phyloP scores from a whole-genome alignment of 768 basidiomycete genomes.

The Lentinus tigrinus region DNA sequence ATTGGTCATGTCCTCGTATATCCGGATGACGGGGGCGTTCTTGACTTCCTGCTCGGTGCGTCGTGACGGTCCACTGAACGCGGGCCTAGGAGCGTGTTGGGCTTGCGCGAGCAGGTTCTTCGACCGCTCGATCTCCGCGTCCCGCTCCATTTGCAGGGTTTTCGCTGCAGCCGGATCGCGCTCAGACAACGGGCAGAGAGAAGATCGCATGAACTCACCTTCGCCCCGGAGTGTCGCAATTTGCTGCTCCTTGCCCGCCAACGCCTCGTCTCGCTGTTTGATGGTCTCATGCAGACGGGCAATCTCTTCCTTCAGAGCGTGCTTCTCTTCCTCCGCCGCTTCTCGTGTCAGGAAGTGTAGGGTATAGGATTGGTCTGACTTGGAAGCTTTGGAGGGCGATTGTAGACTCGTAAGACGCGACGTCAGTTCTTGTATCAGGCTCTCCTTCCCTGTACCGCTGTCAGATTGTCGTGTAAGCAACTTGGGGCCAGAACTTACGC shows the following conservation, averaged over 20 bases:
- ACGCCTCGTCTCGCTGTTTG: conserved; percentile 40
- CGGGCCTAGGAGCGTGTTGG: conserved; percentile 32
- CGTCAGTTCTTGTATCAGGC: conserved; percentile 53
- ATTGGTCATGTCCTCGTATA: conserved; percentile 89
- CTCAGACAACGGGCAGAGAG: not conserved
- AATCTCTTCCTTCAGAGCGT: conserved; percentile 47
- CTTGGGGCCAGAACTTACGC: conserved; percentile 40
- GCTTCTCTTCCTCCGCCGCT: conserved; percentile 68
- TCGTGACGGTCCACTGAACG: conserved; percentile 33
- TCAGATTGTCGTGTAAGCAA: not conserved
- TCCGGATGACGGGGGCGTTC: conserved; percentile 56
- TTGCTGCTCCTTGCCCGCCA: conserved; percentile 44
- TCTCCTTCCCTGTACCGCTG: conserved; percentile 51
- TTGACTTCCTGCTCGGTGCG: conserved; percentile 51
- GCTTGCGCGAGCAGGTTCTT: conserved; percentile 38
- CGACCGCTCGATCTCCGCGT: conserved; percentile 58
- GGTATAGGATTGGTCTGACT: conserved; percentile 46
- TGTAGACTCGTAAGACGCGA: conserved; percentile 48
- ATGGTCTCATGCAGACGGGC: conserved; percentile 40
- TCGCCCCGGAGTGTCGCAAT: conserved; percentile 46
- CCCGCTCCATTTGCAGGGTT: conserved; percentile 52
- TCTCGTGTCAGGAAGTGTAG: conserved; percentile 73
- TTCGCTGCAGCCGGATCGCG: conserved; percentile 37
- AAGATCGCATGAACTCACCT: conserved; percentile 29
- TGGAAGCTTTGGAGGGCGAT: conserved; percentile 45